Percentiles rank a stretch among this genome's conserved stretches.
Conservation (phyloP, 2,329 filamentous ascomycete species). For the Pseudofabraea citricarpa region DNA sequence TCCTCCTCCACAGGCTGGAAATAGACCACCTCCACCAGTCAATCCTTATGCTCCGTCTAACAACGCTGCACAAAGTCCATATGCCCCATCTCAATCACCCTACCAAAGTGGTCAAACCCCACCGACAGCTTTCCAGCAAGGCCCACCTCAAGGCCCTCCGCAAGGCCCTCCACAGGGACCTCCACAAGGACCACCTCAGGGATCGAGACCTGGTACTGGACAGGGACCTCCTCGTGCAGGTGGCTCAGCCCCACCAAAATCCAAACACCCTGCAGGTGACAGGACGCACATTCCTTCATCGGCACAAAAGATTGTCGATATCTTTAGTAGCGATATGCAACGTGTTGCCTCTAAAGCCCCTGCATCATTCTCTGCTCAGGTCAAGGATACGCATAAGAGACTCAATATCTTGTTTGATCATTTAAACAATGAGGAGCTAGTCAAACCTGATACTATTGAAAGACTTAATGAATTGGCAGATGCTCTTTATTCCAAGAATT, state of each 20-base stretch:
- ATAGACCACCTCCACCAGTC: constrained; percentile 40
- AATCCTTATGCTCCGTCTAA: constrained; percentile 39
- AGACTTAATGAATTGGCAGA: constrained; percentile 60
- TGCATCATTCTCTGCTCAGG: constrained; percentile 78
- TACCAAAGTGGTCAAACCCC: constrained; percentile 30
- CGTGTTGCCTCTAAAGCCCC: constrained; percentile 84
- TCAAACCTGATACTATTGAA: constrained; percentile 73
- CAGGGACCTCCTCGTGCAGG: constrained; percentile 39
- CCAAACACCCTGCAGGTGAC: constrained; percentile 77
- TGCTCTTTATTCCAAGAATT: constrained; percentile 65
- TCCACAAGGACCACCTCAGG: constrained; percentile 36
- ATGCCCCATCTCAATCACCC: constrained; percentile 51
- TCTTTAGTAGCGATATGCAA: constrained; percentile 79
- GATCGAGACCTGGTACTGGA: constrained; percentile 34
- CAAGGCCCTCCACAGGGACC: constrained; percentile 33
- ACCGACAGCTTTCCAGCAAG: constrained; percentile 33
- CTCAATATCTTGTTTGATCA: constrained; percentile 94
- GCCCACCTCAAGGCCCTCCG: constrained; percentile 18
- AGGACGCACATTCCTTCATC: constrained; percentile 79
- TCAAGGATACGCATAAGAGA: constrained; percentile 90
- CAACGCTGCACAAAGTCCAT: constrained; percentile 46
- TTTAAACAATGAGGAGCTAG: constrained; percentile 88
- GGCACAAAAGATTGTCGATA: constrained; percentile 75
- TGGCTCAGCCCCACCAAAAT: constrained; percentile 46
- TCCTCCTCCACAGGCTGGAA: constrained; percentile 35